phyloP scores from a whole-genome alignment of 2,329 filamentous ascomycete species.

The Teratosphaeria viscida region DNA sequence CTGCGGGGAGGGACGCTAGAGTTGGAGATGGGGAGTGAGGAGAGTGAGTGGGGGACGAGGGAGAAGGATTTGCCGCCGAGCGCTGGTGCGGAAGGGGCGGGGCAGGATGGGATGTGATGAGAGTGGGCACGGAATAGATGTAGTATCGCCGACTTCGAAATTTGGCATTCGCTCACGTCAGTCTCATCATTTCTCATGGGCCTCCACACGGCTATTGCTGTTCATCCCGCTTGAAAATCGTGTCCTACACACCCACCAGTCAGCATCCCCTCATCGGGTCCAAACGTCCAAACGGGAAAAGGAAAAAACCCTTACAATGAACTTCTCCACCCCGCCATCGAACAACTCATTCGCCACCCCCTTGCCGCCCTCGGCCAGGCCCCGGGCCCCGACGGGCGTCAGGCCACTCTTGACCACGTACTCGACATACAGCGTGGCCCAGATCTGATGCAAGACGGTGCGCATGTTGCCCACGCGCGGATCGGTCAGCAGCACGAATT shows the following conservation, averaged over 20 bases:
- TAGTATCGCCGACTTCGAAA: background rate
- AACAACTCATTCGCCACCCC: slow-evolving; percentile 57
- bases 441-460: slow-evolving; percentile 93
- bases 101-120: background rate
- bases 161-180: background rate
- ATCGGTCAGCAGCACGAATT: slow-evolving; percentile 95
- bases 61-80: background rate
- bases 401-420: slow-evolving; percentile 63
- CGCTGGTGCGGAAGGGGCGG: background rate
- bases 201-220: background rate
- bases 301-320: slow-evolving; percentile 43
- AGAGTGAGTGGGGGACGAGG: background rate
- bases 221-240: background rate
- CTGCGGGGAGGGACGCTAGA: background rate
- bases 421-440: slow-evolving; percentile 95
- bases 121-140: background rate
- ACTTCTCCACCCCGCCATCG: slow-evolving; percentile 61
- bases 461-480: slow-evolving; percentile 80
- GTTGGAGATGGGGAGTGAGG: background rate
- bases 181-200: background rate
- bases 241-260: background rate
- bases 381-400: slow-evolving; percentile 50
- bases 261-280: no score
- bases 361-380: slow-evolving; percentile 25
- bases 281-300: background rate